These are phyloP conservation scores for Colletotrichum sp. DNA, from an alignment of 2,329 filamentous ascomycete species.

Conservation along the genomic window DNA sequence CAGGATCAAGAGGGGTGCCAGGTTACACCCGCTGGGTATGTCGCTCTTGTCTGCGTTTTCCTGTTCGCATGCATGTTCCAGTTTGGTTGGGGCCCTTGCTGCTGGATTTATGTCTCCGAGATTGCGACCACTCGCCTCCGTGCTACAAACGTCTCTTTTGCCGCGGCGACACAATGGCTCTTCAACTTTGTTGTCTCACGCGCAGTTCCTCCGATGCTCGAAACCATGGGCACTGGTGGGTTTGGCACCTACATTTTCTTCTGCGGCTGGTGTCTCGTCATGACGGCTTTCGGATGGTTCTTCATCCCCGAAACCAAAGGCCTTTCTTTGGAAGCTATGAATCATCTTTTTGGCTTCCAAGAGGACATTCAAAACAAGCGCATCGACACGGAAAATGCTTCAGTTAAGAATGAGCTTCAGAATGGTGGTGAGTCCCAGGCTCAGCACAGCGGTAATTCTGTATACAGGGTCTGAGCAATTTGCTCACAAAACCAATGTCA, in stretches of 20 bases:
- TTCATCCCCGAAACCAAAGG: constrained; percentile 59
- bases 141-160: constrained; percentile 61
- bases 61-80: constrained; percentile 54
- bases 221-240: constrained; percentile 44
- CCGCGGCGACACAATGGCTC: constrained; percentile 67
- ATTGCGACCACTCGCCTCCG: constrained; percentile 56
- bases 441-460: background rate
- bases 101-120: constrained; percentile 50
- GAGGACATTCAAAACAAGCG: background rate
- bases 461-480: background rate
- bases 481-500: background rate
- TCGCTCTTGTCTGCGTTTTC: constrained; percentile 71
- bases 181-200: constrained; percentile 71
- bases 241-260: constrained; percentile 50
- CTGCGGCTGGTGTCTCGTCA: constrained; percentile 39
- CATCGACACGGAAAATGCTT: background rate
- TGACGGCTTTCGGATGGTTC: constrained; percentile 32
- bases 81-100: constrained; percentile 46
- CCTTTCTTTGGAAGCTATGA: constrained; percentile 17
- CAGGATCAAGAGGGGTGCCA: constrained; percentile 36
- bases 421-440: background rate
- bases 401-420: background rate
- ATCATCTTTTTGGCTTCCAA: constrained; percentile 13
- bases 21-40: constrained; percentile 54
- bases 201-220: constrained; percentile 69